Evolutionary conservation across 2,329 filamentous ascomycete species (phyloP), one percentile per base, ranked within the genome.

Genomic region (Aspergillus pseudoviridinutans): DNA sequence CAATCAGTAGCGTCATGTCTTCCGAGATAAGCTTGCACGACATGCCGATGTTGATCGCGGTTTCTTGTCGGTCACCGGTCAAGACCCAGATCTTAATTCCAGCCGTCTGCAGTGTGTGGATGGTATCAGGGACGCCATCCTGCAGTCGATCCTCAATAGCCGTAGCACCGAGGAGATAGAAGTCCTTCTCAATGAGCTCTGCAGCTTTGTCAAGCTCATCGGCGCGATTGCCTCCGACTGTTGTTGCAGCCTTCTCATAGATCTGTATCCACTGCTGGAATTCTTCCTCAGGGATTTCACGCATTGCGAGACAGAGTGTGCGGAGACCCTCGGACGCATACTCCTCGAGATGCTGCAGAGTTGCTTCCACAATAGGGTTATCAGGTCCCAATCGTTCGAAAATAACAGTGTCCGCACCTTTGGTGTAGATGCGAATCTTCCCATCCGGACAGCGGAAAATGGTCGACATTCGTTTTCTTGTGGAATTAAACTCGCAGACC

Each of bases 31-130:
- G 84, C 78, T 97, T 97, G 78, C 94, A 99, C 73, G 92, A 97
- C 94, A 99, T 99, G 63, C 95, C 94, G 65, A 99, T 99, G 74
- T 99, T 99, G 83, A 99, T 99, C 56, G 94, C 94, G 28, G 94
- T 99, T 76, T 99, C 94, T 76, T 99, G 95, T 68, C 94, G 86
- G 79, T 99, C 94, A 67, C 94, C 94, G 42, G 94, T 99, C 74
- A 99, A 77, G 22, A 99, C 94, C 94, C 94, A 99, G 55, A 99
- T 88, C 77, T 99, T 99, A 81, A 99, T 97, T 54, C 92, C 93
- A 25, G 95, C 94, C 63, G 92, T 90, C 74, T 99, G 95, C 28
- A 99, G 81, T 0, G 94, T 99, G 73, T 97, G 92, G 58, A 99
- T 99, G 0, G 94, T 99, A 74, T 99, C 94, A 1, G 94, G 94